Evolutionary conservation across 331 rosid species (phyloP), one percentile per base, ranked within the genome.

Genomic region (Saraca asoca): DNA sequence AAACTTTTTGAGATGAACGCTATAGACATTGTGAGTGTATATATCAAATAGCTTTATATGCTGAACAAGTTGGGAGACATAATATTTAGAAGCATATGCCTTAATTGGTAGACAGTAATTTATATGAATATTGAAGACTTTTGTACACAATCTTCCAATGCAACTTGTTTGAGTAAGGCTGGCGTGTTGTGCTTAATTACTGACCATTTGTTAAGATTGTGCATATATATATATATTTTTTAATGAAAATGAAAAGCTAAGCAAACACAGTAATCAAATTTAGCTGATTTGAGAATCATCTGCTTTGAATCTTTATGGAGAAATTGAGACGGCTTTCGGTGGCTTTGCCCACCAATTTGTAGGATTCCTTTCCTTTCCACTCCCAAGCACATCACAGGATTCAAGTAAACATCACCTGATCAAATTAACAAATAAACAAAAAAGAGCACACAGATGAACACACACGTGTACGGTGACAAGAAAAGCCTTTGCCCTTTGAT

Each of bases 301-400:
- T 35, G 66, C 84, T 77, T 80, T 85, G 92, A 85, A 77, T 87
- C 84, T 48, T 66, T 80, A 51, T 51, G 80, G 62, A 62, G 62
- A 81, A 69, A 24, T 24, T 24, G 31, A 70, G 73, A 73, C 70
- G 77, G 68, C 91, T 80, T 81, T 79, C 89, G 77, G 91, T 85
- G 85, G 76, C 80, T 51, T 74, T 82, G 83, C 55, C 86, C 93
- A 83, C 84, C 86, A 81, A 80, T 80, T 81, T 86, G 91, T 12
- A 64, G 11, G 88, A 86, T 90, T 88, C 97, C 81, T 63, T 75
- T 78, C 73, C 70, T 16, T 75, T 78, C 73, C 70, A n/a, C 82
- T 68, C 71, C 19, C 51, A 18, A 35, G 58, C 44, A 33, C 61
- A 44, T 35, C 58, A 1, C 61, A 29, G 61, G 61, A 43, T 10